These are phyloP conservation scores for Rhodofomes roseus DNA, from an alignment of 1,284 basidiomycete genomes.

Conservation along the genomic window DNA sequence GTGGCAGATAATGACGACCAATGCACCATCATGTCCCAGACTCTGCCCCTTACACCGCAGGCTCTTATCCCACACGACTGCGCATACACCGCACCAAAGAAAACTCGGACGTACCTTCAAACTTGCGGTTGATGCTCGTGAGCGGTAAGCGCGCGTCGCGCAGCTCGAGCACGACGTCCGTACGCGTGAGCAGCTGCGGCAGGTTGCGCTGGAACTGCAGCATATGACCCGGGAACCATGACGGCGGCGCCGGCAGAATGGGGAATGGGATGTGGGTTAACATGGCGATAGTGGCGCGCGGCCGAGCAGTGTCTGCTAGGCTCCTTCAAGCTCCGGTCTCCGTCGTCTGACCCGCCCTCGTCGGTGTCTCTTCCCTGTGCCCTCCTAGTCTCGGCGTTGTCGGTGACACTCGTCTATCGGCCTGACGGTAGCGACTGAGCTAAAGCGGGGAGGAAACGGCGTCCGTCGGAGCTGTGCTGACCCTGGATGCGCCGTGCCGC, in stretches of 20 bases:
- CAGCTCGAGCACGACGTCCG: slow-evolving; percentile 92
- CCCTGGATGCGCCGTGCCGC: not conserved
- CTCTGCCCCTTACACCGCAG: not conserved
- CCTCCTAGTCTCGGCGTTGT: not conserved
- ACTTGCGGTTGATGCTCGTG: slow-evolving; percentile 88
- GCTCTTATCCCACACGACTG: not conserved
- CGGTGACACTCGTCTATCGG: not conserved
- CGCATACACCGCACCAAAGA: not conserved
- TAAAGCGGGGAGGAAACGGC: not conserved
- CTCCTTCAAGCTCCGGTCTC: not conserved
- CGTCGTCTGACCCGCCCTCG: not conserved
- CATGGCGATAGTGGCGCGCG: slow-evolving; percentile 22
- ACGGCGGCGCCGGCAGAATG: slow-evolving; percentile 70
- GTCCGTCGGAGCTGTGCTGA: not conserved
- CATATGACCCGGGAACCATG: slow-evolving; percentile 99
- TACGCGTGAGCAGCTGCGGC: slow-evolving; percentile 73
- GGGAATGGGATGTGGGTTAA: slow-evolving; percentile 49
- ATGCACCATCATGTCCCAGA: not conserved
- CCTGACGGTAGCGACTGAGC: not conserved
- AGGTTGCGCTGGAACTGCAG: slow-evolving; percentile 79
- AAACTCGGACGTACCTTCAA: slow-evolving; percentile 58
- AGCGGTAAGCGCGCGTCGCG: slow-evolving; percentile 91
- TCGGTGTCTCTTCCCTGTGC: not conserved
- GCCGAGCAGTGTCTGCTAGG: slow-evolving; percentile 1
- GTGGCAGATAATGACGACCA: not conserved